Percentiles rank a stretch among this genome's conserved stretches.
These are phyloP conservation scores for Fusarium domesticum DNA, from an alignment of 2,329 filamentous ascomycete species.

Conservation along the genomic window DNA sequence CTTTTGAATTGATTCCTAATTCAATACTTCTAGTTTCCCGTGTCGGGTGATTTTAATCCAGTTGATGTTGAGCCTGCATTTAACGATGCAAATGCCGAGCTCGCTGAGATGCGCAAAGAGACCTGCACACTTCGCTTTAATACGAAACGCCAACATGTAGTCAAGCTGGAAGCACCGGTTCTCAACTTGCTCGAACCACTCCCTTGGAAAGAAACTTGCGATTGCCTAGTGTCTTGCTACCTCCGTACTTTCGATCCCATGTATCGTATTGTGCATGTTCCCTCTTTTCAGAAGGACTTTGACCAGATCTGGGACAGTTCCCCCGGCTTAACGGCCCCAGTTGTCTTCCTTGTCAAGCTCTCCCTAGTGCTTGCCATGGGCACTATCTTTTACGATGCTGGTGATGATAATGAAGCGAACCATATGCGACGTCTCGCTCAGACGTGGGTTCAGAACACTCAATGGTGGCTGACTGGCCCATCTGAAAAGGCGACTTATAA, in stretches of 20 bases:
- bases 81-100: slow-evolving; percentile 24
- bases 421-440: slow-evolving; percentile 19
- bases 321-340: neutral
- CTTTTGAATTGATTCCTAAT: neutral
- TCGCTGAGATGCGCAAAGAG: slow-evolving; percentile 21
- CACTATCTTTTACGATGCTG: slow-evolving; percentile 20
- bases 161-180: slow-evolving; percentile 20
- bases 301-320: slow-evolving; percentile 17
- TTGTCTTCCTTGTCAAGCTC: slow-evolving; percentile 23
- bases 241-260: slow-evolving; percentile 27
- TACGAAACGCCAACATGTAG: slow-evolving; percentile 15
- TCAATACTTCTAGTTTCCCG: slow-evolving; percentile 17
- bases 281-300: slow-evolving; percentile 25
- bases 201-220: slow-evolving; percentile 17
- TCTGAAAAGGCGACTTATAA: slow-evolving; percentile 27
- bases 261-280: slow-evolving; percentile 26
- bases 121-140: slow-evolving; percentile 18
- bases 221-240: slow-evolving; percentile 23
- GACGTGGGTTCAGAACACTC: slow-evolving; percentile 27
- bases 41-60: slow-evolving; percentile 25
- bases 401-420: slow-evolving; percentile 13
- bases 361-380: slow-evolving; percentile 23
- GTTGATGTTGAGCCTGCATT: slow-evolving; percentile 26
- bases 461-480: slow-evolving; percentile 28
- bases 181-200: slow-evolving; percentile 17